These are phyloP conservation scores for Cymbidium sinense DNA, from an alignment of 106 monocot genomes.

Conservation along the genomic window DNA sequence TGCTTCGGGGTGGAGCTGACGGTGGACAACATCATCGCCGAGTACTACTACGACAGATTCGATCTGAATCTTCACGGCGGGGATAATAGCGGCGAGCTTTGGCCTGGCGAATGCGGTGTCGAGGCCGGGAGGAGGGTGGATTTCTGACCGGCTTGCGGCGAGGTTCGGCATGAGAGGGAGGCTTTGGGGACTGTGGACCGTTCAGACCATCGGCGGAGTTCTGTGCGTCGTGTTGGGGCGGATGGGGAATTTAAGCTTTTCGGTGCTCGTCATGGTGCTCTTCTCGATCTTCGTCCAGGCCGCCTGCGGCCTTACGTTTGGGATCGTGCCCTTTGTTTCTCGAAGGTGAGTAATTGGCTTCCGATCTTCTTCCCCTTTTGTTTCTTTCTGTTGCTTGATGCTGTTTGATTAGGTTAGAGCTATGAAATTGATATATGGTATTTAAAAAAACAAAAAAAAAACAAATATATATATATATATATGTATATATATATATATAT, in stretches of 20 bases:
- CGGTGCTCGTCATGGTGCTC: constrained; percentile 62
- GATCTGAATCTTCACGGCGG: constrained; percentile 52
- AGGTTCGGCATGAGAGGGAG: constrained; percentile 82
- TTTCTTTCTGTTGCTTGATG: too few relatives aligned
- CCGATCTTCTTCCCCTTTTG: too few relatives aligned
- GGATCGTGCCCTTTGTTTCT: constrained; percentile 82
- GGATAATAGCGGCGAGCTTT: constrained; percentile 78
- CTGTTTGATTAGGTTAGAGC: too few relatives aligned
- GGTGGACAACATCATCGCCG: constrained; percentile 78
- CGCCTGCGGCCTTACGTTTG: constrained; percentile 74
- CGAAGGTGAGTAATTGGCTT: constrained; percentile 31
- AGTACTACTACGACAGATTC: constrained; percentile 92
- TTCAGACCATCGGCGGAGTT: constrained; percentile 62
- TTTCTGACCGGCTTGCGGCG: constrained; percentile 49
- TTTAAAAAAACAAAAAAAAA: too few relatives aligned
- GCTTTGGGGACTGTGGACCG: constrained; percentile 73
- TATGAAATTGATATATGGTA: too few relatives aligned
- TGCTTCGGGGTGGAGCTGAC: constrained; percentile 89
- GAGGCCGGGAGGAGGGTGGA: constrained; percentile 62
- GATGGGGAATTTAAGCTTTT: constrained; percentile 19
- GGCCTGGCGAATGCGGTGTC: constrained; percentile 73
- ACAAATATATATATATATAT: too few relatives aligned
- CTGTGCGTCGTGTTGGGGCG: constrained; percentile 62
- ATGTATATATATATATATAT: too few relatives aligned
- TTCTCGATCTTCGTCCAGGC: constrained; percentile 91